These are phyloP conservation scores for Pseudocercospora eumusae DNA, from an alignment of 2,329 filamentous ascomycete genomes.

Conservation along the genomic window DNA sequence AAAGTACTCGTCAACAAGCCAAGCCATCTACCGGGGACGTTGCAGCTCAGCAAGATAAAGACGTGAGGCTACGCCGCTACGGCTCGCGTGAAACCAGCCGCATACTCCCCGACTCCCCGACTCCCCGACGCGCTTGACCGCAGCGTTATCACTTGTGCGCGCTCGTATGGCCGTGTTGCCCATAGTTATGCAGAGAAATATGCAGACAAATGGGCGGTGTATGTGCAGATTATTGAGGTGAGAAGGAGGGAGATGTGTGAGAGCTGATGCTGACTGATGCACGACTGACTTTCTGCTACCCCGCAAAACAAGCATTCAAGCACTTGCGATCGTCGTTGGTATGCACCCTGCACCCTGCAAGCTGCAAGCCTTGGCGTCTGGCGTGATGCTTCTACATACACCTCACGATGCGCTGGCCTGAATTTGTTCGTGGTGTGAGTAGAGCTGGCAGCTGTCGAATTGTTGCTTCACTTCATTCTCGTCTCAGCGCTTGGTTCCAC, in stretches of 20 bases:
- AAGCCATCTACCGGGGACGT: constrained; percentile 1
- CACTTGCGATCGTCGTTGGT: background rate
- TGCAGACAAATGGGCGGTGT: background rate
- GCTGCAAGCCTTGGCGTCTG: background rate
- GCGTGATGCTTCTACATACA: background rate
- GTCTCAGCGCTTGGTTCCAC: background rate
- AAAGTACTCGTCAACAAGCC: constrained; percentile 9
- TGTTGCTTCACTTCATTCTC: too few species aligned
- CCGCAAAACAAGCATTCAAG: background rate
- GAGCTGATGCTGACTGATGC: too few species aligned
- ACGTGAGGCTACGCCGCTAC: background rate
- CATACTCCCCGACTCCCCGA: background rate
- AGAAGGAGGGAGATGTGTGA: background rate
- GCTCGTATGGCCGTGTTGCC: background rate
- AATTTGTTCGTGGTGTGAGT: background rate
- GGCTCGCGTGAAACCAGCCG: background rate
- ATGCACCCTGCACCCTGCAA: too few species aligned
- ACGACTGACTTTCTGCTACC: background rate
- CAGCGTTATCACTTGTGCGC: background rate
- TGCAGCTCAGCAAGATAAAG: constrained; percentile 5
- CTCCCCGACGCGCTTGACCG: background rate
- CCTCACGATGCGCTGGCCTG: background rate
- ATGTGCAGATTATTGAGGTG: background rate
- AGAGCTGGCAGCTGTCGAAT: background rate
- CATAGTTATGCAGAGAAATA: too few species aligned